Evolutionary conservation across 2,329 filamentous ascomycete genomes (phyloP).

Genomic region (Pseudodiploospora longispora): DNA sequence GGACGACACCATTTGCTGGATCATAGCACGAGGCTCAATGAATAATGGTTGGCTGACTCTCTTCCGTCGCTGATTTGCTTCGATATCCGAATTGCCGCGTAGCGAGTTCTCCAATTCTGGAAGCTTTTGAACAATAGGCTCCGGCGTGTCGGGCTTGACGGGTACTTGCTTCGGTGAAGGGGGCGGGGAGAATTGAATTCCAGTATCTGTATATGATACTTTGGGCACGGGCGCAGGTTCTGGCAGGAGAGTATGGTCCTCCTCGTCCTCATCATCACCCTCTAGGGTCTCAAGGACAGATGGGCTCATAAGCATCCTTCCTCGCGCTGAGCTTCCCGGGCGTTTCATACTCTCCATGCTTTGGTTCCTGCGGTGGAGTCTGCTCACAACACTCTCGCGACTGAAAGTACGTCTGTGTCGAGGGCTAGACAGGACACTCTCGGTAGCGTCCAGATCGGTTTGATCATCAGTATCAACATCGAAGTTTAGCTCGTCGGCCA

Average conservation of each 20-base stretch:
- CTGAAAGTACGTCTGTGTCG: constrained; percentile 47
- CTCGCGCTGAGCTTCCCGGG: constrained; percentile 45
- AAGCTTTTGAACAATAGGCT: constrained; percentile 32
- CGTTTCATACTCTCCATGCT: constrained; percentile 52
- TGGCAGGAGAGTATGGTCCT: constrained; percentile 16
- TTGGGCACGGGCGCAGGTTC: constrained; percentile 23
- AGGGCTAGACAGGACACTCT: constrained; percentile 48
- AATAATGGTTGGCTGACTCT: constrained; percentile 45
- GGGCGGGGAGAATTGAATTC: constrained; percentile 76
- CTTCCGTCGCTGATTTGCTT: constrained; percentile 68
- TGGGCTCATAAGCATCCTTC: constrained; percentile 45
- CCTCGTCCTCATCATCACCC: constrained; percentile 42
- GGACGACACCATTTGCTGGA: constrained; percentile 51
- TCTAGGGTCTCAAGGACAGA: constrained; percentile 49
- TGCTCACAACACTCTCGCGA: constrained; percentile 45
- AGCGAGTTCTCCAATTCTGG: constrained; percentile 34
- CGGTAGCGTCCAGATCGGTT: constrained; percentile 63
- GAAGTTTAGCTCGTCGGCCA: constrained; percentile 87
- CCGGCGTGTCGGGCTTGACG: constrained; percentile 32
- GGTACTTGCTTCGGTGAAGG: constrained; percentile 54
- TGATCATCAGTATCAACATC: constrained; percentile 69
- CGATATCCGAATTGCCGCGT: constrained; percentile 49
- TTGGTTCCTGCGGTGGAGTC: constrained; percentile 45
- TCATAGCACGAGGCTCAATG: constrained; percentile 35
- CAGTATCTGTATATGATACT: constrained; percentile 67